Percentiles rank a stretch among this genome's conserved stretches.
Conservation (phyloP, 2,329 filamentous ascomycete genomes). For the Aspergillus chevalieri region DNA sequence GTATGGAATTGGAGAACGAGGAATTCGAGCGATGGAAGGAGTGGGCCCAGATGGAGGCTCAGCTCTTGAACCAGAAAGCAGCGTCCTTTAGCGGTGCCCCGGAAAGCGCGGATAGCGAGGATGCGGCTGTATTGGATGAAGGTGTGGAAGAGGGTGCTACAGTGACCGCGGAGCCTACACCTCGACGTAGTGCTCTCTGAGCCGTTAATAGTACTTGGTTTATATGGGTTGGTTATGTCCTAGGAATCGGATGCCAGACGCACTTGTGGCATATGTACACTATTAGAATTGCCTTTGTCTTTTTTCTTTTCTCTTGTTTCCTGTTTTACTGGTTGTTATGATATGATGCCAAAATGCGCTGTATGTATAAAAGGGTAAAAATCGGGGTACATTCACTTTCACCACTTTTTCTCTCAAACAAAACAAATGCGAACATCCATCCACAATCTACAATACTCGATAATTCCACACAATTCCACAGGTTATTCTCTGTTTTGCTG, state of each 20-base stretch:
- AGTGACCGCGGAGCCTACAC: neutral
- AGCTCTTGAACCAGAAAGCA: conserved; percentile 42
- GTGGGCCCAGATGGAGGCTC: conserved; percentile 60
- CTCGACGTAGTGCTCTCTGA: neutral
- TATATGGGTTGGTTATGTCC: no score
- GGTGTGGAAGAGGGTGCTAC: neutral
- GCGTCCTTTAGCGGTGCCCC: conserved; percentile 38
- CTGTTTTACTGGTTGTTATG: no score
- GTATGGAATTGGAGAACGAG: conserved; percentile 74
- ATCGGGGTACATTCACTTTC: no score
- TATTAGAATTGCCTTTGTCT: no score
- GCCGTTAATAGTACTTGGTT: no score
- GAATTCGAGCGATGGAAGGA: conserved; percentile 77
- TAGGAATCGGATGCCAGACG: no score
- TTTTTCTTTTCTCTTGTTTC: no score
- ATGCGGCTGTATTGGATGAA: conserved; percentile 5
- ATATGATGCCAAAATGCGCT: no score
- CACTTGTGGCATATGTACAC: no score
- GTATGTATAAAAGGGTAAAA: no score
- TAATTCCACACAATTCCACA: neutral
- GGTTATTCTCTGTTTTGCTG: neutral
- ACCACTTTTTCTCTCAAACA: no score
- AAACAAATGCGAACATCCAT: no score
- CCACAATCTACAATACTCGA: neutral
- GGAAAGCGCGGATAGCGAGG: conserved; percentile 29